Evolutionary conservation across 1,284 basidiomycete genomes (phyloP), one percentile per base, ranked within the genome.

Genomic region (Volvariella volvacea): DNA sequence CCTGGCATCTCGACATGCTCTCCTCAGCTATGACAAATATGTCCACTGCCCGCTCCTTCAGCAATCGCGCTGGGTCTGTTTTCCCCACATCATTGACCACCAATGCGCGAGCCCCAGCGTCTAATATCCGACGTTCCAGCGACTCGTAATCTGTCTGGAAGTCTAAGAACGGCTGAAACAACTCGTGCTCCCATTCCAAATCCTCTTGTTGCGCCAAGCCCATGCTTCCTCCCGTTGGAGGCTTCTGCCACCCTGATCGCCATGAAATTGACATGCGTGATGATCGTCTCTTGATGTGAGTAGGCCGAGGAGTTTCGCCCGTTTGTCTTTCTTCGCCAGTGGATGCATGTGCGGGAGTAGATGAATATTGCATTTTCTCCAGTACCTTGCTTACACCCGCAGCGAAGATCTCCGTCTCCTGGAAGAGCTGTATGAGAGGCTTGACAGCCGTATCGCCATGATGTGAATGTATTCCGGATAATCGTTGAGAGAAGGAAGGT

Each of bases 151-250:
- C 84, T 14, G 79, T 71, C 57, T 96, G 93, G 50, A 86, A 85
- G 56, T 93, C 88, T 15, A 93, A 70, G 68, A 95, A 96, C 0
- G 93, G 90, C 58, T 93, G 91, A 61, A 92, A 94, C 7, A 96
- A 70, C 32, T 86, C 81, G 44, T 85, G 83, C 56, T 95, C 91
- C 93, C 93, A 96, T 40, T 82, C 81, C 50, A 78, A 64, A 8
- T 68, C 68, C 38, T 75, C 71, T 12, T 56, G 28, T 37, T 41
- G 39, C 16, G 60, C 49, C 22, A 59, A 53, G n/a, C 55, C 48
- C 37, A 65, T 59, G 19, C 49, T 43, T 25, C 52, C 45, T 21
- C 60, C 59, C 30, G 57, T 60, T 2, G 70, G 64, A 8, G 62
- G 58, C 7, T 69, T 59, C 31, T 66, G 60, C 39, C 66, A 58